Conservation (phyloP, 768 basidiomycete species). For the Russula compacta region DNA sequence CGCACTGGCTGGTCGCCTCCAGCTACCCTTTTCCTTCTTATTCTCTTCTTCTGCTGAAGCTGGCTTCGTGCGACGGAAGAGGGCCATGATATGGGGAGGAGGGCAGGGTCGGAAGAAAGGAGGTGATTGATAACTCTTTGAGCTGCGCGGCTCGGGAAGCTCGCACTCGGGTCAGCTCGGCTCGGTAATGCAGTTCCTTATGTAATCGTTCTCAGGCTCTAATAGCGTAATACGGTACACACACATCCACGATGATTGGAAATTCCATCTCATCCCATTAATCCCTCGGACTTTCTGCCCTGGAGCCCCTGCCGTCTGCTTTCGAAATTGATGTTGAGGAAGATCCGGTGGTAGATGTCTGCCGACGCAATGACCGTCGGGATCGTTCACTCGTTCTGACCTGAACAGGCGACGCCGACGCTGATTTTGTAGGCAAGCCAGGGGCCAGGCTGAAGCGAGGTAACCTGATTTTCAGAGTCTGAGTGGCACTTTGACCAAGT, state of each 20-base stretch:
- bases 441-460: constrained; percentile 12
- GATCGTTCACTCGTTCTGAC: constrained; percentile 5
- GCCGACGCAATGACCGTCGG: constrained; percentile 16
- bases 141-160: not conserved
- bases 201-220: constrained; percentile 6
- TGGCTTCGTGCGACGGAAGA: constrained; percentile 28
- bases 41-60: constrained; percentile 32
- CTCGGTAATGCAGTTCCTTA: not conserved
- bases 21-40: constrained; percentile 78
- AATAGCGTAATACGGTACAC: not conserved
- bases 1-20: constrained; percentile 80
- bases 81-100: constrained; percentile 20
- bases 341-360: constrained; percentile 15
- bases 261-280: not conserved
- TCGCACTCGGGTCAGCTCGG: not conserved
- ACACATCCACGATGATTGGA: not conserved
- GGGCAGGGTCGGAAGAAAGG: not conserved
- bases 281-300: constrained; percentile 12
- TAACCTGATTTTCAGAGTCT: constrained; percentile 16
- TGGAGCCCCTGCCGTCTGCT: constrained; percentile 6
- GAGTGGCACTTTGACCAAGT: not conserved
- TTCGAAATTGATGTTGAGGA: constrained; percentile 17
- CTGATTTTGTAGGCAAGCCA: constrained; percentile 1
- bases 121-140: not conserved
- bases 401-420: constrained; percentile 8